A percentile compares a stretch with the other conserved stretches of the same genome.
phyloP scores from a whole-genome alignment of 2,329 filamentous ascomycete genomes.

The Mariannaea elegans region DNA sequence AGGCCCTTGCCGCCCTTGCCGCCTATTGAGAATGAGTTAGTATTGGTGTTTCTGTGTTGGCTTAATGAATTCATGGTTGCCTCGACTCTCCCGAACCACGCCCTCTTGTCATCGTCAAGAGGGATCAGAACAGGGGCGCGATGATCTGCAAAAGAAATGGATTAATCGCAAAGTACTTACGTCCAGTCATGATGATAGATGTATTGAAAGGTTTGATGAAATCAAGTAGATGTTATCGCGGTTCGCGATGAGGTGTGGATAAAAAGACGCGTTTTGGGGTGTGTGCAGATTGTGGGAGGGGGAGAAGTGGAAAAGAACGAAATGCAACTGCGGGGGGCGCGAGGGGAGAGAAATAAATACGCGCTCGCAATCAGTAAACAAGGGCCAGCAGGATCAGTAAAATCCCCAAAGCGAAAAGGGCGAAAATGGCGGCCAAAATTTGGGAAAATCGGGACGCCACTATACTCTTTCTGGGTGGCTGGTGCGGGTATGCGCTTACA shows the following conservation, averaged over 20 bases:
- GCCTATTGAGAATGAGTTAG: conserved; percentile 67
- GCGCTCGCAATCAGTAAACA: conserved; percentile 48
- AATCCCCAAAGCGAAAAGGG: conserved; percentile 21
- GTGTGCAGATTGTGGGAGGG: conserved; percentile 17
- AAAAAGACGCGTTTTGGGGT: conserved; percentile 36
- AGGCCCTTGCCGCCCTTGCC: conserved; percentile 98
- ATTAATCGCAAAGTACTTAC: conserved; percentile 59
- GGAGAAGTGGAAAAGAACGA: conserved; percentile 33
- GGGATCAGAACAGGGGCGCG: background rate
- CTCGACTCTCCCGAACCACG: background rate
- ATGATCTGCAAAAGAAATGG: conserved; percentile 3
- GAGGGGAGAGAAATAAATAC: conserved; percentile 47
- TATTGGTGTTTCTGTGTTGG: conserved; percentile 33
- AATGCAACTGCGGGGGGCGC: conserved; percentile 39
- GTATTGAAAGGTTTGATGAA: conserved; percentile 37
- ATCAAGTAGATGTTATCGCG: conserved; percentile 41
- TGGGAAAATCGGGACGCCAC: conserved; percentile 13
- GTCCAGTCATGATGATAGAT: conserved; percentile 74
- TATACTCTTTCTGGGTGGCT: conserved; percentile 13
- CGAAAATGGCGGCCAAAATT: conserved; percentile 10
- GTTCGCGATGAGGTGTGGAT: conserved; percentile 38
- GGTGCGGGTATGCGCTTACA: background rate
- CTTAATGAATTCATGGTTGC: background rate
- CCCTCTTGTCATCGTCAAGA: background rate
- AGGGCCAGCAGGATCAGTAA: conserved; percentile 38